Evolutionary conservation across 2,329 filamentous ascomycete genomes (phyloP).

Genomic region (Cladobotryum mycophilum): DNA sequence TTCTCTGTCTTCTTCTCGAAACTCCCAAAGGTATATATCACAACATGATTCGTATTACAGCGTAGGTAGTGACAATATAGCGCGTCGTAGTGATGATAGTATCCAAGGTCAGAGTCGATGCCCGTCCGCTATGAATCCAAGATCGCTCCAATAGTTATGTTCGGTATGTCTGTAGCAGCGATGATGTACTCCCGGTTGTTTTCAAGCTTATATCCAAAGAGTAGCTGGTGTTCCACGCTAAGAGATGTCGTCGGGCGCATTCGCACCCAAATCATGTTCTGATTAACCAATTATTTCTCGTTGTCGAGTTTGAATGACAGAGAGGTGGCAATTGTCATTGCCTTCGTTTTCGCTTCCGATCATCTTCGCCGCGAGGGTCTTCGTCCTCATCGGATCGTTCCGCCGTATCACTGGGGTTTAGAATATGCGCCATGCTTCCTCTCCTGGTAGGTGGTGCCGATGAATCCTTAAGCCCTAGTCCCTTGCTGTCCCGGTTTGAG

Average conservation of each 20-base stretch:
- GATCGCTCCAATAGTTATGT: no score
- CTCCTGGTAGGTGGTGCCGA: conserved; percentile 51
- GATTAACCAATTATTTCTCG: not conserved
- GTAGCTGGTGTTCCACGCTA: not conserved
- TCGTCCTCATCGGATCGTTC: conserved; percentile 53
- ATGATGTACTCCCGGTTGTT: not conserved
- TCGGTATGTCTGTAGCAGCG: no score
- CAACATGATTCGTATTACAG: no score
- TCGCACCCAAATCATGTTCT: not conserved
- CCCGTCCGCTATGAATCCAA: no score
- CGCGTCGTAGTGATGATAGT: no score
- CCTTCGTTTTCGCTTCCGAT: conserved; percentile 57
- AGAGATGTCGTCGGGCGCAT: not conserved
- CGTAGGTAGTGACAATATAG: no score
- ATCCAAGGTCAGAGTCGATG: no score
- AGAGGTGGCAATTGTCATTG: conserved; percentile 27
- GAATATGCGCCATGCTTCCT: conserved; percentile 57
- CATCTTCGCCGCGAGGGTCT: conserved; percentile 49
- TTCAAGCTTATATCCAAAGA: not conserved
- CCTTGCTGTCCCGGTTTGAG: conserved; percentile 42
- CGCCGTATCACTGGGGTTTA: conserved; percentile 53
- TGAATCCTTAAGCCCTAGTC: conserved; percentile 45
- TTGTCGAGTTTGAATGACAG: not conserved
- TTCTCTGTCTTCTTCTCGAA: no score
- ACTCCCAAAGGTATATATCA: no score